phyloP scores from a whole-genome alignment of 2,329 filamentous ascomycete species.

The Beauveria sp. region DNA sequence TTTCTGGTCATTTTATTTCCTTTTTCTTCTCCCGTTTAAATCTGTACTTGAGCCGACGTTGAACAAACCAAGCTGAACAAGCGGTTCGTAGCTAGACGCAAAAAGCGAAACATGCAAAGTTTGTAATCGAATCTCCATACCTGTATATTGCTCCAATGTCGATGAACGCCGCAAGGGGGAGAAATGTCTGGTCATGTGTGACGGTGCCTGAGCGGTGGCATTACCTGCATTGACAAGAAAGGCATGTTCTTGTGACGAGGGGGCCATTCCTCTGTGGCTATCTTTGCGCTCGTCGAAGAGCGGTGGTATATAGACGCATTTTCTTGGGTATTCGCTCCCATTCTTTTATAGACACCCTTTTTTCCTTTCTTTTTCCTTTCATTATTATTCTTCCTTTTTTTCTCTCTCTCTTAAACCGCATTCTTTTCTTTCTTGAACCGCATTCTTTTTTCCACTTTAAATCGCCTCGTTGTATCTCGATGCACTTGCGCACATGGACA shows the following conservation, averaged over 20 bases:
- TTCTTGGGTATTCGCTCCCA: too few species aligned
- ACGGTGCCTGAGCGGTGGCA: neutral
- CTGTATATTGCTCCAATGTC: too few species aligned
- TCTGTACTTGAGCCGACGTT: too few species aligned
- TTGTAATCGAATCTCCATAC: neutral
- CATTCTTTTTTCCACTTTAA: neutral
- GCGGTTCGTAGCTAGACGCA: too few species aligned
- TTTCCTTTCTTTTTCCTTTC: neutral
- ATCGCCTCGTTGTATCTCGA: neutral
- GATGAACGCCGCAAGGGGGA: neutral
- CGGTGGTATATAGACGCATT: too few species aligned
- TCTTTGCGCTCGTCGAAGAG: too few species aligned
- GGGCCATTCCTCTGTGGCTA: too few species aligned
- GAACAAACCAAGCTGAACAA: too few species aligned
- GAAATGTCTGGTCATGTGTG: neutral
- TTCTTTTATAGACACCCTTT: neutral
- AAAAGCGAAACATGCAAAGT: neutral
- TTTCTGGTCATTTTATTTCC: neutral
- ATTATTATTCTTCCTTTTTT: neutral
- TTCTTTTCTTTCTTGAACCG: neutral
- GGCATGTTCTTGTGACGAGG: too few species aligned
- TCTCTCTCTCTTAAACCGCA: neutral
- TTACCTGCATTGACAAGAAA: neutral
- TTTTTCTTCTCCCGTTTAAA: neutral
- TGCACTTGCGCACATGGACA: constrained; percentile 6